Percentiles rank a stretch among this genome's conserved stretches.
Evolutionary conservation across 2,329 filamentous ascomycete species (phyloP).

Genomic region (Nigrograna mackinnonii): DNA sequence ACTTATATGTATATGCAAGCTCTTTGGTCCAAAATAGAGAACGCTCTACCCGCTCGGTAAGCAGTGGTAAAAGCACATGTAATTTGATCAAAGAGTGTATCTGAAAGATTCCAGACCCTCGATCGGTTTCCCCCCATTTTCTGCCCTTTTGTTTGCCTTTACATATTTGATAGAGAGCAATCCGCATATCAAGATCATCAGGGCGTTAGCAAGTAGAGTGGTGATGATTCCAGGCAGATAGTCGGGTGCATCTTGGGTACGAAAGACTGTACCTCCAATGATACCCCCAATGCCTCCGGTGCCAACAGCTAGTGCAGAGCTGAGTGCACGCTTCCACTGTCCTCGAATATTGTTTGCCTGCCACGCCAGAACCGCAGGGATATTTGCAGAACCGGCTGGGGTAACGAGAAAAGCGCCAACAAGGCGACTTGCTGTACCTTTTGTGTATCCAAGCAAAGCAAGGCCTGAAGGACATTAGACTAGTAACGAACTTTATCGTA

Average conservation of each 20-base stretch:
- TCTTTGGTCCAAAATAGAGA: too few relatives aligned
- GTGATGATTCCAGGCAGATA: conserved; percentile 30
- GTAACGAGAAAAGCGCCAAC: conserved; percentile 12
- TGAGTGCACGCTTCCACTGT: conserved; percentile 1
- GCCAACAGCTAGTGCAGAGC: conserved; percentile 29
- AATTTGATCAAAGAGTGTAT: too few relatives aligned
- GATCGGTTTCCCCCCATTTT: background rate
- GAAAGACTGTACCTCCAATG: conserved; percentile 31
- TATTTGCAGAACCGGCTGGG: conserved; percentile 11
- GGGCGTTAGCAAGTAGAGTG: conserved; percentile 4
- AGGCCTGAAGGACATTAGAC: too few relatives aligned
- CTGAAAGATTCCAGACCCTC: conserved; percentile 1
- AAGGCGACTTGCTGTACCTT: too few relatives aligned
- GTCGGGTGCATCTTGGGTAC: conserved; percentile 26
- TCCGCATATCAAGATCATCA: background rate
- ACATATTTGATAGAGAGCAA: background rate
- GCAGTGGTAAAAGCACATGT: too few relatives aligned
- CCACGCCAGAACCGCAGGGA: conserved; percentile 9
- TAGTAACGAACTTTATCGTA: too few relatives aligned
- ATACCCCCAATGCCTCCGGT: conserved; percentile 36
- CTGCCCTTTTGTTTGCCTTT: background rate
- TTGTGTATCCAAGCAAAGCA: too few relatives aligned
- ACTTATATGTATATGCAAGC: too few relatives aligned
- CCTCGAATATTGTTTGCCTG: conserved; percentile 14
- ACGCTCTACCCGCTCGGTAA: too few relatives aligned